Evolutionary conservation across 1,284 basidiomycete genomes (phyloP).

Genomic region (Apiotrichum sp.): DNA sequence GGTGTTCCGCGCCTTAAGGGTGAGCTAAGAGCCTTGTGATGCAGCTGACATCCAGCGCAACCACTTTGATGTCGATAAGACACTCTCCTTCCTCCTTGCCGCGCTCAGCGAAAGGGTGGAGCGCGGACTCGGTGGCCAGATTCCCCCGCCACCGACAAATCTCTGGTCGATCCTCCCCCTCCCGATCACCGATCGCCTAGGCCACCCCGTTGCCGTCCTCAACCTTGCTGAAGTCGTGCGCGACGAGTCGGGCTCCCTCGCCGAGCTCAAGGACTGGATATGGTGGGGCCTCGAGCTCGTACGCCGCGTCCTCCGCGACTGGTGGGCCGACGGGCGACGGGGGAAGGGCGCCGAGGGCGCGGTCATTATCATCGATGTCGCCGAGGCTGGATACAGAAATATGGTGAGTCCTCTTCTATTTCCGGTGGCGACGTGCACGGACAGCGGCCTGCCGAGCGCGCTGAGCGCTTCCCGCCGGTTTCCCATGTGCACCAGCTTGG

Average conservation of each 20-base stretch:
- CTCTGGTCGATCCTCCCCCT: slow-evolving; percentile 39
- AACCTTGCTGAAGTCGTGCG: slow-evolving; percentile 29
- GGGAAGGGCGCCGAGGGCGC: slow-evolving; percentile 33
- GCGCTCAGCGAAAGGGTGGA: slow-evolving; percentile 22
- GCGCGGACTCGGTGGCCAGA: slow-evolving; percentile 23
- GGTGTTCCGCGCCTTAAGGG: slow-evolving; percentile 40
- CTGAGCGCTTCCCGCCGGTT: too few species aligned
- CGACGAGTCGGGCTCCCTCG: slow-evolving; percentile 31
- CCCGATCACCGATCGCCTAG: slow-evolving; percentile 30
- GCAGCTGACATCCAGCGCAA: slow-evolving; percentile 24
- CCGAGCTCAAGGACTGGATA: slow-evolving; percentile 39
- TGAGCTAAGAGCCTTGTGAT: slow-evolving; percentile 6
- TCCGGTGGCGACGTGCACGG: too few species aligned
- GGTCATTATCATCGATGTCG: slow-evolving; percentile 41
- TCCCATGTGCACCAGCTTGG: too few species aligned
- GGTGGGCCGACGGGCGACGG: slow-evolving; percentile 25
- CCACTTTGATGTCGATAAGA: slow-evolving; percentile 30
- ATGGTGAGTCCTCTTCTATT: slow-evolving; percentile 29
- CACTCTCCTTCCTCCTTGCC: slow-evolving; percentile 24
- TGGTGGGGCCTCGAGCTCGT: slow-evolving; percentile 43
- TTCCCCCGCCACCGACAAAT: slow-evolving; percentile 23
- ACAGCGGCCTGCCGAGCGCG: too few species aligned
- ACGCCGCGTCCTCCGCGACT: slow-evolving; percentile 32
- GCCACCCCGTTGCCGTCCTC: slow-evolving; percentile 40
- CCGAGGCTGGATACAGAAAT: slow-evolving; percentile 42